A percentile compares a stretch with the other conserved stretches of the same genome.
Evolutionary conservation across 306 rosid species (phyloP).

Genomic region (Glycine latifolia): DNA sequence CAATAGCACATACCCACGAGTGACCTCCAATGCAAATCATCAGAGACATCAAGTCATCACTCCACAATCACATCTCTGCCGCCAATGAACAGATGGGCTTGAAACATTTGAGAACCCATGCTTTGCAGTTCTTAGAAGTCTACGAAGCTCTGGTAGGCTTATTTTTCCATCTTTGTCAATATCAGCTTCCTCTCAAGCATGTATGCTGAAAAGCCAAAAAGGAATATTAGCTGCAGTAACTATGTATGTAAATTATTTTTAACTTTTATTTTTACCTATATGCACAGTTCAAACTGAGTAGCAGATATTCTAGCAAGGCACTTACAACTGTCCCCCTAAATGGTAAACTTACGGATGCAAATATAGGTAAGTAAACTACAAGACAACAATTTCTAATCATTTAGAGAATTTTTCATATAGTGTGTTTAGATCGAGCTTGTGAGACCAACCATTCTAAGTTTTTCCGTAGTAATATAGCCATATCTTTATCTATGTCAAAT

Average conservation of each 20-base stretch:
- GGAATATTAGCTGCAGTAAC: slow-evolving; percentile 30
- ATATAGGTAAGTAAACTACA: background rate
- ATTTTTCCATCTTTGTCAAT: slow-evolving; percentile 87
- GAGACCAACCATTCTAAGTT: slow-evolving; percentile 78
- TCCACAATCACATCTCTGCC: slow-evolving; percentile 24
- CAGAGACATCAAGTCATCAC: background rate
- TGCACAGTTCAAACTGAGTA: background rate
- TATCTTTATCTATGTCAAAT: slow-evolving; percentile 82
- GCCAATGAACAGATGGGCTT: slow-evolving; percentile 44
- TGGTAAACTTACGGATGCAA: slow-evolving; percentile 23
- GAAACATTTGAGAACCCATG: slow-evolving; percentile 58
- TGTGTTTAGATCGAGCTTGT: background rate
- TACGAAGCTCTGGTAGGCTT: slow-evolving; percentile 78
- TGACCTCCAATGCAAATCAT: slow-evolving; percentile 11
- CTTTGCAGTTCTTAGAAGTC: slow-evolving; percentile 88
- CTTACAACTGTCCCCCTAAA: background rate
- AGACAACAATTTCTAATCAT: background rate
- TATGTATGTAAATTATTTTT: background rate
- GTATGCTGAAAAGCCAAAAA: slow-evolving; percentile 65
- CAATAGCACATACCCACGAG: background rate
- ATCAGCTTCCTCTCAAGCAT: slow-evolving; percentile 79
- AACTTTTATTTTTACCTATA: background rate
- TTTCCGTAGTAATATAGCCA: slow-evolving; percentile 85
- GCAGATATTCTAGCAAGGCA: background rate
- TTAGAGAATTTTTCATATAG: background rate